A percentile compares a stretch with the other conserved stretches of the same genome.
Conservation (phyloP, 352 stramenopile genomes). For the Salisapilia sapeloensis region DNA sequence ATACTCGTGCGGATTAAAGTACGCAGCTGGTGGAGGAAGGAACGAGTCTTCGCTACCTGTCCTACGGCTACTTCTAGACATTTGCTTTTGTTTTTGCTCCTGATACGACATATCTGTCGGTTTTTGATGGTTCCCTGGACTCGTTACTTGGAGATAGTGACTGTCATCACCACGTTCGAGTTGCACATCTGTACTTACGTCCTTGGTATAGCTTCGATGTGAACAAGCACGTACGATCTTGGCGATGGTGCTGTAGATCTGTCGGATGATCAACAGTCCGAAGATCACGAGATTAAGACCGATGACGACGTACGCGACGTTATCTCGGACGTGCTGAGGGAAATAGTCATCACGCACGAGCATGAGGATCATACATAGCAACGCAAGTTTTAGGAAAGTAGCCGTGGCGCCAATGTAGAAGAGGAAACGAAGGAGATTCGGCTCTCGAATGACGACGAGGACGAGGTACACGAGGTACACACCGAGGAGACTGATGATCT, state of each 20-base stretch:
- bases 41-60: too few species aligned
- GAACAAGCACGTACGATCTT: conserved; percentile 25
- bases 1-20: too few species aligned
- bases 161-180: too few species aligned
- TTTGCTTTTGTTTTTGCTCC: too few species aligned
- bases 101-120: too few species aligned
- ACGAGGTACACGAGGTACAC: conserved; percentile 57
- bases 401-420: conserved; percentile 69
- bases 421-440: conserved; percentile 62
- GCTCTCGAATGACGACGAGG: conserved; percentile 45
- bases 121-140: too few species aligned
- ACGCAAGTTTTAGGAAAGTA: conserved; percentile 68
- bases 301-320: conserved; percentile 75
- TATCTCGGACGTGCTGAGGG: conserved; percentile 59
- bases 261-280: conserved; percentile 56
- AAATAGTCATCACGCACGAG: conserved; percentile 67
- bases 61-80: too few species aligned
- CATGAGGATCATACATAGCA: conserved; percentile 67
- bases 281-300: conserved; percentile 75
- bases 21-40: too few species aligned
- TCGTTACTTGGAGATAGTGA: too few species aligned
- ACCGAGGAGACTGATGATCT: conserved; percentile 56
- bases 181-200: too few species aligned
- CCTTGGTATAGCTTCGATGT: not conserved
- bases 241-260: conserved; percentile 60